Evolutionary conservation across 768 basidiomycete genomes (phyloP).

Genomic region (Royoungia palumana): DNA sequence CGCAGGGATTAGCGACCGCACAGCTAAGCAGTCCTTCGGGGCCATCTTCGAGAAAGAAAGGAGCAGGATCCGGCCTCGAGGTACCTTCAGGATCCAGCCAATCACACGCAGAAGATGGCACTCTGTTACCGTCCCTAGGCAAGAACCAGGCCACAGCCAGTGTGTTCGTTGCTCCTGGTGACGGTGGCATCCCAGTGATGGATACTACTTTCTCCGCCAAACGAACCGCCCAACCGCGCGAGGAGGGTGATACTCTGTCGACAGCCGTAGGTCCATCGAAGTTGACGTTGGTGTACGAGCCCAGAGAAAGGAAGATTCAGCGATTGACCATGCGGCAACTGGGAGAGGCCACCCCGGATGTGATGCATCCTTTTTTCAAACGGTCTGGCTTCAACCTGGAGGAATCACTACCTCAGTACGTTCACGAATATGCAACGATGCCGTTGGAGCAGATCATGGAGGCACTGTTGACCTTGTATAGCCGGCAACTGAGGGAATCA

Average conservation of each 20-base stretch:
- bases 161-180: not conserved
- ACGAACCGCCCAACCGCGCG: conserved; percentile 18
- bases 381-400: conserved; percentile 80
- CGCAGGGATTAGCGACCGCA: conserved; percentile 54
- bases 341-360: conserved; percentile 85
- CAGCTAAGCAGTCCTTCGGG: conserved; percentile 34
- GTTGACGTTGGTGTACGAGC: conserved; percentile 46
- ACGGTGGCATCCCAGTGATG: conserved; percentile 6
- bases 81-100: conserved; percentile 1
- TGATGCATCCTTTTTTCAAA: conserved; percentile 85
- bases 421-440: conserved; percentile 81
- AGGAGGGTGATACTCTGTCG: conserved; percentile 4
- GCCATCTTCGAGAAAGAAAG: conserved; percentile 36
- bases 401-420: conserved; percentile 82
- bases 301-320: conserved; percentile 64
- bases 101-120: conserved; percentile 8
- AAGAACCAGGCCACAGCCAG: conserved; percentile 10
- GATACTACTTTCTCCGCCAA: conserved; percentile 6
- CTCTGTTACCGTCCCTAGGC: not conserved
- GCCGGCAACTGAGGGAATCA: conserved; percentile 55
- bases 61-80: conserved; percentile 12
- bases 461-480: conserved; percentile 70
- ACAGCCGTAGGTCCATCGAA: conserved; percentile 6
- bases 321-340: conserved; percentile 82
- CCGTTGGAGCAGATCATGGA: conserved; percentile 86